A percentile compares a stretch with the other conserved stretches of the same genome.
Conservation (phyloP, 768 basidiomycete species). For the Leccinum subtestaceum region DNA sequence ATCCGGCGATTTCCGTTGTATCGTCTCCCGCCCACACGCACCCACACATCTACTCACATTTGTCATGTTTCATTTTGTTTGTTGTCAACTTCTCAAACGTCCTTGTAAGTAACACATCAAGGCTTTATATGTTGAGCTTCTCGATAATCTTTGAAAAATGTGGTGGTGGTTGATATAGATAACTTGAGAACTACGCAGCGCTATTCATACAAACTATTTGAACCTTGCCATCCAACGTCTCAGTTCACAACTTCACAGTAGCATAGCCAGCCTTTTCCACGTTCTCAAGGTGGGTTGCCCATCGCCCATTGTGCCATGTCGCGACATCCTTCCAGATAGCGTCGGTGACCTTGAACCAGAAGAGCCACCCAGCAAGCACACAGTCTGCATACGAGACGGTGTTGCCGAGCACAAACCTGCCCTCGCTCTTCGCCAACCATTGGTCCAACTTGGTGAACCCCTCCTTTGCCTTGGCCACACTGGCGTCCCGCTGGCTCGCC, state of each 20-base stretch:
- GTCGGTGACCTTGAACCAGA: slow-evolving; percentile 33
- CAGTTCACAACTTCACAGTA: slow-evolving; percentile 4
- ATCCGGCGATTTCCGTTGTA: too few species aligned
- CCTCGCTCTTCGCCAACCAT: slow-evolving; percentile 30
- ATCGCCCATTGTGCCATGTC: slow-evolving; percentile 39
- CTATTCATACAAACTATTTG: too few species aligned
- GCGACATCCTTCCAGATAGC: slow-evolving; percentile 35
- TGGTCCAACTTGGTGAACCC: slow-evolving; percentile 25
- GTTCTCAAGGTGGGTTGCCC: slow-evolving; percentile 34
- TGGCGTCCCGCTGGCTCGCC: slow-evolving; percentile 25
- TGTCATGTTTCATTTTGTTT: too few species aligned
- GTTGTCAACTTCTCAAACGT: too few species aligned
- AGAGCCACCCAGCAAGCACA: slow-evolving; percentile 32
- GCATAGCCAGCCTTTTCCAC: slow-evolving; percentile 33
- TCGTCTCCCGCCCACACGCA: too few species aligned
- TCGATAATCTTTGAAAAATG: too few species aligned
- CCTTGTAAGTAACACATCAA: too few species aligned
- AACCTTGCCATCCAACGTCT: neutral
- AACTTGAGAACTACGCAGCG: too few species aligned
- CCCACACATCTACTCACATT: too few species aligned
- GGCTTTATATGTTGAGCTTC: neutral
- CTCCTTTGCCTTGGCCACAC: slow-evolving; percentile 28
- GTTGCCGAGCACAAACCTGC: slow-evolving; percentile 37
- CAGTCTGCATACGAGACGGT: slow-evolving; percentile 37
- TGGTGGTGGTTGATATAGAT: neutral